Base-by-base conservation (phyloP, 2,329 filamentous ascomycete genomes). In the Triangularia setosa region DNA sequence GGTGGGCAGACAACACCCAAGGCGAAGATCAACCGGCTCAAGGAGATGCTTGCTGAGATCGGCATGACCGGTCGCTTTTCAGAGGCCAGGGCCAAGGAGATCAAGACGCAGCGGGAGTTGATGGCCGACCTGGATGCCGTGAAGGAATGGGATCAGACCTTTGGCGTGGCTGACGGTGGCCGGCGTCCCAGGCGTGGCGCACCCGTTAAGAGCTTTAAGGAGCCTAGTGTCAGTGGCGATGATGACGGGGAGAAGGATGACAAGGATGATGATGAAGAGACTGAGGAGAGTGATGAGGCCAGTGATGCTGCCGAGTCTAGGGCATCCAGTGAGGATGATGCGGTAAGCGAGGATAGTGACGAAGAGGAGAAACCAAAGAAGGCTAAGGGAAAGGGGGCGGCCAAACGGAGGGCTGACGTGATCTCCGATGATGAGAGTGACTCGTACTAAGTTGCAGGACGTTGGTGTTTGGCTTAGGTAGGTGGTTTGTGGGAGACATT, bases 31-130 rank as follows among this genome's bases (percentile, higher is more conserved):
- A 83, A 83, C 60, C 92, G 97, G 74, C 82, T 99, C 7, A 91
- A 87, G 73, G 79, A 79, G 11, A 90, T 96, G 88, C 83, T 99
- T 25, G 83, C 83, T 33, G 92, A 96, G 28, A 82, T 87, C 4
- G 95, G 94, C 33, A 97, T 98, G 91, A 88, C 87, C 1, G 94
- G 93, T 0, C 87, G 94, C 16, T 97, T 92, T 77, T 96, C 92
- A 0, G 85, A 90, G 71, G 88, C 92, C 52, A 94, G 90, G 72
- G 94, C 94, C 0, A 87, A 84, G 24, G 88, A 92, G 76, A 97
- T 98, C 74, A 95, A 92, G 74, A 94, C 97, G 78, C 83, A 85
- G 72, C 84, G 94, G 61, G 94, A 99, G 77, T 82, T 99, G 35
- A 83, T 87, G 72, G 91, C 89, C 0, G 94, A 99, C 72, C 80